These are phyloP conservation scores for Clavariopsis aquatica DNA, from an alignment of 495 filamentous ascomycete species.

Conservation along the genomic window DNA sequence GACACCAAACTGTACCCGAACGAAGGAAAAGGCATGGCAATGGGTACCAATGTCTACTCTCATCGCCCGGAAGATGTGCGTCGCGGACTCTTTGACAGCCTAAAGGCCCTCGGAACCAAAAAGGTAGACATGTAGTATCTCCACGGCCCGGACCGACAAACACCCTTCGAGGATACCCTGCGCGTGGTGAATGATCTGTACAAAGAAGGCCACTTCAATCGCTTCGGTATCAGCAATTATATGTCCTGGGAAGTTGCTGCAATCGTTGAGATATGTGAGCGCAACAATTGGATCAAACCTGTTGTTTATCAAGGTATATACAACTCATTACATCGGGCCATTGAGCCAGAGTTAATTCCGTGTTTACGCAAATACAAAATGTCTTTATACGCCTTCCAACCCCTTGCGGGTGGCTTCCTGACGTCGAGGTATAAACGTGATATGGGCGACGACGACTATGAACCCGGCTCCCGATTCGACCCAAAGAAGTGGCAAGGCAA, in stretches of 20 bases:
- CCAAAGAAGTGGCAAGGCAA: slow-evolving; percentile 47
- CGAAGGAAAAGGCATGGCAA: not conserved
- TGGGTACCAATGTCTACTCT: slow-evolving; percentile 30
- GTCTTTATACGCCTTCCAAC: slow-evolving; percentile 54
- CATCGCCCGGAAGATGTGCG: slow-evolving; percentile 44
- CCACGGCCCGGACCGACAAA: slow-evolving; percentile 54
- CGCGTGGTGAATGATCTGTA: slow-evolving; percentile 52
- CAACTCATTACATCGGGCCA: slow-evolving; percentile 59
- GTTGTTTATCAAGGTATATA: slow-evolving; percentile 68
- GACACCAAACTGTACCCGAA: slow-evolving; percentile 57
- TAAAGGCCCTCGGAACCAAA: slow-evolving; percentile 50
- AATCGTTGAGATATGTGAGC: slow-evolving; percentile 52
- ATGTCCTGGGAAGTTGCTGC: slow-evolving; percentile 54
- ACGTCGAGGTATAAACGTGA: slow-evolving; percentile 48
- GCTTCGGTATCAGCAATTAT: slow-evolving; percentile 57
- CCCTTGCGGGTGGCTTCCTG: slow-evolving; percentile 56
- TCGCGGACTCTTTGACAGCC: slow-evolving; percentile 44
- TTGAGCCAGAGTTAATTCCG: slow-evolving; percentile 56
- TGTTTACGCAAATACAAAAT: slow-evolving; percentile 57
- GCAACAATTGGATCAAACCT: slow-evolving; percentile 60
- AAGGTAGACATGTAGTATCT: slow-evolving; percentile 58
- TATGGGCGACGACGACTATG: slow-evolving; percentile 36
- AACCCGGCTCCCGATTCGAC: slow-evolving; percentile 51
- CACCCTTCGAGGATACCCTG: slow-evolving; percentile 54
- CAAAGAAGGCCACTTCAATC: slow-evolving; percentile 51